Percentiles rank a stretch among this genome's conserved stretches.
phyloP scores from a whole-genome alignment of 2,329 filamentous ascomycete species.

The Fusarium globosum region DNA sequence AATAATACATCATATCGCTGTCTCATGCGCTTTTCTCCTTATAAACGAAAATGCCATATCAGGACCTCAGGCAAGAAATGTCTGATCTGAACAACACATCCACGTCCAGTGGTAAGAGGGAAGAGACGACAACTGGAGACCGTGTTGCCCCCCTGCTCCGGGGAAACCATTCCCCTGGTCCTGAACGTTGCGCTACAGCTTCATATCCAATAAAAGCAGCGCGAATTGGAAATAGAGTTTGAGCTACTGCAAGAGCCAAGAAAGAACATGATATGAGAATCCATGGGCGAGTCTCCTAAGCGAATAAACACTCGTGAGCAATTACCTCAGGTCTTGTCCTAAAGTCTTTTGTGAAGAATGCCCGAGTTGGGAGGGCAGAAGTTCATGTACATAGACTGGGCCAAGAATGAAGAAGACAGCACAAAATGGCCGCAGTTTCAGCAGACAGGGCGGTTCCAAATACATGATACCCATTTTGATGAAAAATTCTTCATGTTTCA shows the following conservation, averaged over 20 bases:
- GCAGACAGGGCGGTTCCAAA: rapidly evolving
- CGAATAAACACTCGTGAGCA: neutral
- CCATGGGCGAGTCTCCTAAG: neutral
- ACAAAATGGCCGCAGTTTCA: rapidly evolving
- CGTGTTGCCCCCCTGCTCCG: neutral
- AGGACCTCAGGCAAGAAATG: neutral
- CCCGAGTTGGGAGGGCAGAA: rapidly evolving
- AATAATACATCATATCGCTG: neutral
- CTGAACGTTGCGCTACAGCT: neutral
- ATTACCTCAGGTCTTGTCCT: neutral
- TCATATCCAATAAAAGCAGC: neutral
- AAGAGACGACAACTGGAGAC: neutral
- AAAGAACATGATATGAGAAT: neutral
- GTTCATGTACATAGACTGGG: neutral
- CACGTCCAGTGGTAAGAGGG: neutral
- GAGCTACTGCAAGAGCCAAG: neutral
- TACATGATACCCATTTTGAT: neutral
- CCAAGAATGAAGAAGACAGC: rapidly evolving
- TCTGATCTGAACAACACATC: neutral
- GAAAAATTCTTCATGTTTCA: neutral
- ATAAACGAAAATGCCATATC: rapidly evolving
- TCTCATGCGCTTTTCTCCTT: neutral
- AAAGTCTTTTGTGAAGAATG: rapidly evolving
- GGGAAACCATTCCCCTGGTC: neutral
- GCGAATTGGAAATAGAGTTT: neutral